These are phyloP conservation scores for Phycomyces blakesleeanus DNA, from an alignment of 192 early-diverging fungal genomes.

Conservation along the genomic window DNA sequence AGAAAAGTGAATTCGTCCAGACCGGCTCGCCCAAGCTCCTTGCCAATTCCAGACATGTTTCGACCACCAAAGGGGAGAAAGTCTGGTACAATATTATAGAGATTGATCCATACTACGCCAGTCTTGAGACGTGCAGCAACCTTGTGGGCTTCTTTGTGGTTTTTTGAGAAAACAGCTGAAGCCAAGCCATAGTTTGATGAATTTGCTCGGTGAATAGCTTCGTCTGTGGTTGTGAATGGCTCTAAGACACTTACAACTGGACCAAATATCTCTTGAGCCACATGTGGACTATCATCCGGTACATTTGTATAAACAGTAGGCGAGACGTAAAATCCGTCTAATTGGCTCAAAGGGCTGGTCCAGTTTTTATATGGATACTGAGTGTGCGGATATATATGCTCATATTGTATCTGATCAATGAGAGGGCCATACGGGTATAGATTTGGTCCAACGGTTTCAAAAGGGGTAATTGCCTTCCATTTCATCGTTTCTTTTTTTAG, in stretches of 20 bases:
- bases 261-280: constrained; percentile 57
- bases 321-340: constrained; percentile 50
- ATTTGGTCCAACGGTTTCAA: constrained; percentile 24
- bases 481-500: constrained; percentile 43
- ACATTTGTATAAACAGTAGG: constrained; percentile 59
- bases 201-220: constrained; percentile 50
- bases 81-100: constrained; percentile 50
- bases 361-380: constrained; percentile 32
- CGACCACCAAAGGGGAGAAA: constrained; percentile 59
- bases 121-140: constrained; percentile 43
- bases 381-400: constrained; percentile 46
- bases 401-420: constrained; percentile 53
- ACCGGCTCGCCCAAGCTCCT: constrained; percentile 51
- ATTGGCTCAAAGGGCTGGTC: neutral
- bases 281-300: constrained; percentile 36
- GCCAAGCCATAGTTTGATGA: constrained; percentile 49
- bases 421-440: constrained; percentile 39
- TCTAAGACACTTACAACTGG: constrained; percentile 51
- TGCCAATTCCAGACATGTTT: constrained; percentile 57
- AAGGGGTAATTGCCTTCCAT: constrained; percentile 26
- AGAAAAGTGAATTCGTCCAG: constrained; percentile 48
- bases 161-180: constrained; percentile 49
- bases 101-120: constrained; percentile 60
- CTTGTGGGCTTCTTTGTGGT: constrained; percentile 35
- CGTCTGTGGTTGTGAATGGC: constrained; percentile 46